These are phyloP conservation scores for Zasmidium citrigriseum DNA, from an alignment of 2,329 filamentous ascomycete genomes.

Conservation along the genomic window DNA sequence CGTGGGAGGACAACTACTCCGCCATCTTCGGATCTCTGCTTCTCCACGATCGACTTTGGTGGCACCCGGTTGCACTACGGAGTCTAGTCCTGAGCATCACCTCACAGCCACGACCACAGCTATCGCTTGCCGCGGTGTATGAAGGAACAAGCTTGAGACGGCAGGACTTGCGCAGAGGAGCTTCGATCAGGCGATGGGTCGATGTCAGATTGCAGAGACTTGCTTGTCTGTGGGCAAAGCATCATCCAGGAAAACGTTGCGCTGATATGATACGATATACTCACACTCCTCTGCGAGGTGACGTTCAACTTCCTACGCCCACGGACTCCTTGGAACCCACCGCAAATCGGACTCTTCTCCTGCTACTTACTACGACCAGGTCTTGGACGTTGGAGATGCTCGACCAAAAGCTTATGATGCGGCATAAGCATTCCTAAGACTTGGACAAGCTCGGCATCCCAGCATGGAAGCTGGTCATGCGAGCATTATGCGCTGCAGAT, in stretches of 20 bases:
- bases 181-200: no score
- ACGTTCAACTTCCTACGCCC: no score
- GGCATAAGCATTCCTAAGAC: neutral
- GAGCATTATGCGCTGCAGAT: neutral
- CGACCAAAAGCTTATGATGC: neutral
- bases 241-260: no score
- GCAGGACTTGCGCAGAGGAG: no score
- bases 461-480: neutral
- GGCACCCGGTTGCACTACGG: neutral
- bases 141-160: no score
- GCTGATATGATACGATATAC: no score
- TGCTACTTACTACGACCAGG: neutral
- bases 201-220: no score
- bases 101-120: neutral
- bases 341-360: no score
- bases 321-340: no score
- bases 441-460: neutral
- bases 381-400: neutral
- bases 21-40: neutral
- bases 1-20: neutral
- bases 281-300: no score
- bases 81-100: neutral
- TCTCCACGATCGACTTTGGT: neutral
- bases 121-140: neutral
- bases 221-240: no score